Conservation (phyloP, 768 basidiomycete species). For the Naganishia kalamii region DNA sequence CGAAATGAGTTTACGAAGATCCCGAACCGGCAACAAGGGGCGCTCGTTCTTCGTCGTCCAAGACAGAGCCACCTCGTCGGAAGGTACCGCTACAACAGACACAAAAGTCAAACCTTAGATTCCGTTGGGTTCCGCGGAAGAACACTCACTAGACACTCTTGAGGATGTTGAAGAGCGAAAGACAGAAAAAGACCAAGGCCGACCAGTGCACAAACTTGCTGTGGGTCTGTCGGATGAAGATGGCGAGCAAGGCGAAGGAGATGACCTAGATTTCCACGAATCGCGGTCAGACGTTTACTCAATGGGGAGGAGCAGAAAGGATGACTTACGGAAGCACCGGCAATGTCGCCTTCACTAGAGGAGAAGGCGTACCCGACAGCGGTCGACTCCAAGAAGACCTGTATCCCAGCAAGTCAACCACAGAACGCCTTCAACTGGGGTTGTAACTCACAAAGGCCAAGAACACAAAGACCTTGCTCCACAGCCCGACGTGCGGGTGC, state of each 20-base stretch:
- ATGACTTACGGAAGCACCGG: constrained; percentile 77
- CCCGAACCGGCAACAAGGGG: constrained; percentile 56
- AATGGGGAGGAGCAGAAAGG: constrained; percentile 85
- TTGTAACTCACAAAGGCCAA: constrained; percentile 58
- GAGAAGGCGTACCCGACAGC: constrained; percentile 93
- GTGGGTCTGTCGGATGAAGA: constrained; percentile 56
- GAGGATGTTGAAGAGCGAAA: constrained; percentile 75
- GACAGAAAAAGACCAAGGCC: constrained; percentile 73
- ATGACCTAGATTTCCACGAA: constrained; percentile 71
- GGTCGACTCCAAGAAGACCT: constrained; percentile 80
- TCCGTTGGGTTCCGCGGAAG: neutral
- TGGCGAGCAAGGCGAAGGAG: constrained; percentile 66
- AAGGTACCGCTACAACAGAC: constrained; percentile 50
- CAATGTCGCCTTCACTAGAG: constrained; percentile 79
- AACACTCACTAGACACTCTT: constrained; percentile 58
- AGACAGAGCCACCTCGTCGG: constrained; percentile 53
- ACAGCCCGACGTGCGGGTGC: constrained; percentile 62
- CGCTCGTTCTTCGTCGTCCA: constrained; percentile 80
- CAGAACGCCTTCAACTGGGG: neutral
- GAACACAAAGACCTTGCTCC: constrained; percentile 94
- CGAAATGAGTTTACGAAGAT: constrained; percentile 10
- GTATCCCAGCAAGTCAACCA: neutral
- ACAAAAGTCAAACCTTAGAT: constrained; percentile 30
- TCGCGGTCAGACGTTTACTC: constrained; percentile 80
- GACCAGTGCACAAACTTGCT: constrained; percentile 83